A percentile compares a stretch with the other conserved stretches of the same genome.
Evolutionary conservation across 331 rosid genomes (phyloP).

Genomic region (Acacia pycnantha): DNA sequence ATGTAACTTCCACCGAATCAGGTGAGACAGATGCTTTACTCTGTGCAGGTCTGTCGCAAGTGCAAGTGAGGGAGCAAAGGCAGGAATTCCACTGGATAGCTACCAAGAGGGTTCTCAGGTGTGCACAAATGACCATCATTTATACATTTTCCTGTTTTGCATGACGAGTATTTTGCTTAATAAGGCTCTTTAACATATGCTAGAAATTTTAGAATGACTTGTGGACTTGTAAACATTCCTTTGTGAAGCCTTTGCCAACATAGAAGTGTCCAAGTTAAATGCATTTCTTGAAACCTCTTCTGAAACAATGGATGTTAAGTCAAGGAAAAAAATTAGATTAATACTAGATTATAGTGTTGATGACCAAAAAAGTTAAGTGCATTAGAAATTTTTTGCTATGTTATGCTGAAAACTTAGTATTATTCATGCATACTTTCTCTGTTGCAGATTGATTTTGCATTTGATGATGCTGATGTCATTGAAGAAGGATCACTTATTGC

Average conservation of each 20-base stretch:
- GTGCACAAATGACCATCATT: constrained; percentile 37
- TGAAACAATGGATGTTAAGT: background rate
- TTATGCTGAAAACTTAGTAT: constrained; percentile 6
- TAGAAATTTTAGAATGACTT: constrained; percentile 14
- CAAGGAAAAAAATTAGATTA: background rate
- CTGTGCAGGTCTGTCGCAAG: constrained; percentile 69
- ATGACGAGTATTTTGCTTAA: constrained; percentile 30
- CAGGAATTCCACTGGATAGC: constrained; percentile 77
- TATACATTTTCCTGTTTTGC: constrained; percentile 32
- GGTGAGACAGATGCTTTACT: constrained; percentile 20
- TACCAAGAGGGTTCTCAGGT: constrained; percentile 68
- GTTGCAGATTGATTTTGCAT: constrained; percentile 63
- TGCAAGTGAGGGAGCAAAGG: constrained; percentile 91
- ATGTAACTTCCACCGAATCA: constrained; percentile 21
- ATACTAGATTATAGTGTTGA: constrained; percentile 9
- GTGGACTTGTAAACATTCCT: constrained; percentile 16
- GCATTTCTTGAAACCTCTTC: constrained; percentile 5
- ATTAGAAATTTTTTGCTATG: background rate
- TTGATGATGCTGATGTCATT: constrained; percentile 63
- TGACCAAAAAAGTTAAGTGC: background rate
- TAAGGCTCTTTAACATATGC: constrained; percentile 25
- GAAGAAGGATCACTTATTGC: constrained; percentile 69
- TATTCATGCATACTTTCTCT: constrained; percentile 33
- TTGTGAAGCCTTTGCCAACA: constrained; percentile 24
- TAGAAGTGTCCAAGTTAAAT: background rate